Base-by-base conservation (phyloP, 495 filamentous ascomycete genomes). In the Platismatia glauca region DNA sequence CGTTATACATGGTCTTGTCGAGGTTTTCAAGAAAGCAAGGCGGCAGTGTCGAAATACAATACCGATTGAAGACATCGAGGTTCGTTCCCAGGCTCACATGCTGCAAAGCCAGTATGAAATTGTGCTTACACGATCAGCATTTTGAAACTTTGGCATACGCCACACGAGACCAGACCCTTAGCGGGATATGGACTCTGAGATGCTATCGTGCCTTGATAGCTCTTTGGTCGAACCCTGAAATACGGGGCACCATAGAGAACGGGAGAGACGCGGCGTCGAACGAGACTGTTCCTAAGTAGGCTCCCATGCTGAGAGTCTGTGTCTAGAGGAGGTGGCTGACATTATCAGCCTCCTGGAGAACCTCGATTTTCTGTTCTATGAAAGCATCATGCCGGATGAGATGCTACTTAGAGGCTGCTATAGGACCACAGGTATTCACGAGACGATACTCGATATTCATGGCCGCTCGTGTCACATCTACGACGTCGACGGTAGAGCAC, bases 401-500 rank as follows among this genome's bases (percentile, higher is more conserved):
- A 22, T 65, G 4, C 55, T 61, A 27, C 59, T 61, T 8, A 55
- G 29, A 38, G 33, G 33, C 9, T 53, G 55, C 31, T 43, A 50
- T n/a, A 35, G 20, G 16, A 50, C 58, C 9, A 50, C 50, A 7
- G 38, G 35, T 8, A 18, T 58, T 4, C 37, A 58, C 9, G 8
- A 53, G 0, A 34, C 55, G 5, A 46, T 4, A 3, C 22, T 61
- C 22, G 24, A 39, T 0, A 37, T 48, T 29, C 38, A 41, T 22
- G 27, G 37, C 8, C 46, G 39, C 20, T n/a, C 18, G n/a, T 56
- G 34, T 16, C 31, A 57, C 16, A 35, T 68, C 13, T 60, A 34
- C 37, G 66, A 68, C 55, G 57, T 63, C 22, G 60, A 55, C 27
- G 66, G 55, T 46, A n/a, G 34, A 24, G 27, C 35, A 20, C 29